Evolutionary conservation across 371 early-diverging fungal species (phyloP).

Genomic region (Rhizopus sp.): DNA sequence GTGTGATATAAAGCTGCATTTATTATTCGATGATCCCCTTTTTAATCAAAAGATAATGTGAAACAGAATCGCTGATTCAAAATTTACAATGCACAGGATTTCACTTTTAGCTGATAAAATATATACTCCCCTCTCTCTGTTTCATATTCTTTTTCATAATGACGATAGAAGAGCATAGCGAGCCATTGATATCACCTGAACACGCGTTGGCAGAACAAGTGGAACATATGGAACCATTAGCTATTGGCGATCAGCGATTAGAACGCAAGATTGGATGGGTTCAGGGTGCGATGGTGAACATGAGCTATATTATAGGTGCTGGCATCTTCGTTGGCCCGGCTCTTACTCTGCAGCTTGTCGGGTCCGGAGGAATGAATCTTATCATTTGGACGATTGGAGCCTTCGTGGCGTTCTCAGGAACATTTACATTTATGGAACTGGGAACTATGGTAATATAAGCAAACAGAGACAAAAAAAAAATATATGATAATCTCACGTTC

Average conservation of each 20-base stretch:
- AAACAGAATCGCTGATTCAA: neutral
- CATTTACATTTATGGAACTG: slow-evolving; percentile 43
- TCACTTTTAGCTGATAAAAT: slow-evolving; percentile 1
- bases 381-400: slow-evolving; percentile 43
- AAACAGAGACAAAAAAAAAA: neutral
- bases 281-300: slow-evolving; percentile 44
- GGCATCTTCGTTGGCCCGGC: slow-evolving; percentile 49
- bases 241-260: slow-evolving; percentile 45
- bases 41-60: neutral
- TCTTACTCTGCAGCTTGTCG: slow-evolving; percentile 36
- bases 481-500: neutral
- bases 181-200: slow-evolving; percentile 13
- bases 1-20: neutral
- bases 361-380: slow-evolving; percentile 47
- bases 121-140: neutral
- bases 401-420: slow-evolving; percentile 36
- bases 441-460: slow-evolving; percentile 46
- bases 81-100: neutral
- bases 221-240: slow-evolving; percentile 39
- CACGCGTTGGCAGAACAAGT: slow-evolving; percentile 18
- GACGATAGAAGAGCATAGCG: slow-evolving; percentile 10
- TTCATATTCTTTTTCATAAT: neutral
- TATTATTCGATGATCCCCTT: neutral
- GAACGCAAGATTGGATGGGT: slow-evolving; percentile 46
- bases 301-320: slow-evolving; percentile 47